phyloP scores from a whole-genome alignment of 2,329 filamentous ascomycete species.

The Lachnellula cervina region DNA sequence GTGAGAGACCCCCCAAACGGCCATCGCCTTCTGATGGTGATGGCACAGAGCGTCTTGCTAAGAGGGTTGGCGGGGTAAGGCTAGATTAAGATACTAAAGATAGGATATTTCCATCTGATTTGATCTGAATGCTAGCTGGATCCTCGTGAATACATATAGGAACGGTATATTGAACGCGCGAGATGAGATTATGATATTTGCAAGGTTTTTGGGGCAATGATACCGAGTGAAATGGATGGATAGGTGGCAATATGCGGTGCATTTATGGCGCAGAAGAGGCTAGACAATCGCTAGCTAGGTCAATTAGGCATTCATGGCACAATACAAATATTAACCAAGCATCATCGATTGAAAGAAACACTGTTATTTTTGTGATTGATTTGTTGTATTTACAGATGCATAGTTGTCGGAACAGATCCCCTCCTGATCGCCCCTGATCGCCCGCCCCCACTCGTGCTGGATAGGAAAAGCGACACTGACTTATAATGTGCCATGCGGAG shows the following conservation, averaged over 20 bases:
- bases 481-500: no score
- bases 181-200: background rate
- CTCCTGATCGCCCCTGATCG: background rate
- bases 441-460: no score
- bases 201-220: background rate
- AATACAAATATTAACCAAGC: background rate
- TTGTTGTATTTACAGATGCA: background rate
- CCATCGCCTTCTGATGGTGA: conserved; percentile 34
- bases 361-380: background rate
- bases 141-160: conserved; percentile 23
- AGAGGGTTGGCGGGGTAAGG: conserved; percentile 62
- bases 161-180: background rate
- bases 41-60: conserved; percentile 47
- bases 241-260: conserved; percentile 6
- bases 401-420: background rate
- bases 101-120: conserved; percentile 3
- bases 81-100: conserved; percentile 25
- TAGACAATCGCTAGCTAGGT: background rate
- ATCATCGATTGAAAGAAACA: background rate
- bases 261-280: conserved; percentile 18
- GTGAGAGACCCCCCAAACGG: conserved; percentile 90
- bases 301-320: no score
- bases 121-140: conserved; percentile 16
- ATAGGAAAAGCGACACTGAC: no score
- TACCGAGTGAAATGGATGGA: background rate